Base-by-base conservation (phyloP, 2,329 filamentous ascomycete species). In the Hymenoscyphus occultus region DNA sequence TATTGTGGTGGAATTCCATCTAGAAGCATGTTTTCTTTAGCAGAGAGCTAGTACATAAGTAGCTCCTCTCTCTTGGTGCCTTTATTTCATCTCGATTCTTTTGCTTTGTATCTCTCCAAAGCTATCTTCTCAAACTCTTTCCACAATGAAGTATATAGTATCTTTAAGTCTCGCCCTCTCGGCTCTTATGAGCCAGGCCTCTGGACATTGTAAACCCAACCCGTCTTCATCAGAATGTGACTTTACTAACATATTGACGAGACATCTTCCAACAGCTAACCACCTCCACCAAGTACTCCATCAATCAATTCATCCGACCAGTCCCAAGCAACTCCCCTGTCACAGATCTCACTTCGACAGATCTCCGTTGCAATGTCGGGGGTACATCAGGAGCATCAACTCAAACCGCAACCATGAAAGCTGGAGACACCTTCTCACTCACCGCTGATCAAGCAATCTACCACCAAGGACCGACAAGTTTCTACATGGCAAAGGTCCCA, bases 261-360 rank as follows among this genome's bases (percentile, higher is more conserved):
- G 71, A 73, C 45, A 73, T 73, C 28, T 73, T 73, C 56, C 51
- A 73, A 28, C 68, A 64, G 10, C 62, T 73, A 19, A 73, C 68
- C 0, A 68, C 62, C n/a, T 68, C 65, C n/a, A 70, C 66, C 3
- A 45, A 67, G 39, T 71, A 68, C 42, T 61, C 72, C 3, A 81
- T 78, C 1, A 88, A 86, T 71, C 71, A 75, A 28, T 81, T 83
- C 19, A 86, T 86, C 5, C 75, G 78, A n/a, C 76, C 76, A 39
- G 75, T 74, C 54, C 71, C 69, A 28, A 74, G 74, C 31, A 80
- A 82, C 60, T 78, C 87, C 67, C 79, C 79, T 5, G 71, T 88
- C 12, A 77, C 75, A 10, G 69, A 68, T 40, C 61, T 71, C 31
- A 67, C 64, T 9, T 70, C 67, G 10, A 71, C 60, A 48, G 71